Conservation (phyloP, 2,329 filamentous ascomycete genomes). For the Sporothrix curviconia region DNA sequence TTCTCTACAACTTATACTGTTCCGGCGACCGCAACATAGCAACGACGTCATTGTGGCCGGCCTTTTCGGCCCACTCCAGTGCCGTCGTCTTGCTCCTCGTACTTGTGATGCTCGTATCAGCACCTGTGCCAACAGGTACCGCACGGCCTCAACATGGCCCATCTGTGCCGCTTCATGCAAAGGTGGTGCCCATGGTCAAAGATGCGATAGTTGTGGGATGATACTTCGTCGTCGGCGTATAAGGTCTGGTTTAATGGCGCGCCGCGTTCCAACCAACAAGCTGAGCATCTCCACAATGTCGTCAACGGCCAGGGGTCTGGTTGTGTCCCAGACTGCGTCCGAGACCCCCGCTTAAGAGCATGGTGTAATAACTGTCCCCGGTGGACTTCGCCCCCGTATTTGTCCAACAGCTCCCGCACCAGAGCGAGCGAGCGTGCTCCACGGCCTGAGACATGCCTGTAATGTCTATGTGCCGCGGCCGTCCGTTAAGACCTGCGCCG, state of each 20-base stretch:
- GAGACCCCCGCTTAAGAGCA: background rate
- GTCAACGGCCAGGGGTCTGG: background rate
- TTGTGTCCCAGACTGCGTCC: background rate
- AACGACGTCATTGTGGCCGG: background rate
- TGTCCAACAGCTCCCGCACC: slow-evolving; percentile 4
- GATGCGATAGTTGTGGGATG: background rate
- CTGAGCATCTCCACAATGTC: slow-evolving; percentile 27
- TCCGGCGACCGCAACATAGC: slow-evolving; percentile 28
- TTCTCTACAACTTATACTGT: background rate
- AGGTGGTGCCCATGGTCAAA: background rate
- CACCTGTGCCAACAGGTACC: slow-evolving; percentile 2
- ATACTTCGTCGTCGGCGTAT: slow-evolving; percentile 1
- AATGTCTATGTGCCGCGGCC: background rate
- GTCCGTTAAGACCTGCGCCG: background rate
- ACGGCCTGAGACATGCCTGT: slow-evolving; percentile 8
- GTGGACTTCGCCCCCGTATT: background rate
- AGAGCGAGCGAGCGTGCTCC: background rate
- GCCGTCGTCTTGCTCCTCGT: background rate
- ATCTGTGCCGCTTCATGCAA: background rate
- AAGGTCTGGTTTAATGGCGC: slow-evolving; percentile 5
- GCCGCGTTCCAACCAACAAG: background rate
- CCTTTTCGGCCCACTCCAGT: slow-evolving; percentile 4
- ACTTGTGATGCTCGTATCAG: background rate
- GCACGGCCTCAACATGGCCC: background rate
- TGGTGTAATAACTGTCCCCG: slow-evolving; percentile 6